phyloP scores from a whole-genome alignment of 2,329 filamentous ascomycete genomes.

The Aspergillus jensenii region DNA sequence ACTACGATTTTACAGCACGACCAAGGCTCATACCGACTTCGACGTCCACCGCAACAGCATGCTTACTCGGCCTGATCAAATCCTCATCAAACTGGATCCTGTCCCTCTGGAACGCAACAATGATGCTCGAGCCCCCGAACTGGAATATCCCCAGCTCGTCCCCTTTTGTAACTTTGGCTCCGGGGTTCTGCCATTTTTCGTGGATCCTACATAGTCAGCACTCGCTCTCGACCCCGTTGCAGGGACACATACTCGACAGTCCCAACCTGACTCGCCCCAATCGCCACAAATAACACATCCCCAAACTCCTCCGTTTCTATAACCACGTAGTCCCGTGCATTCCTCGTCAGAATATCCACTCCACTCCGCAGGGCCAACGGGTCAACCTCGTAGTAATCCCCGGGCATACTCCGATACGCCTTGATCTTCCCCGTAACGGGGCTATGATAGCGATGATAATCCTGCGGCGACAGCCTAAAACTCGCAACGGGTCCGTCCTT shows the following conservation, averaged over 20 bases:
- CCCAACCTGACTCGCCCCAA: constrained; percentile 43
- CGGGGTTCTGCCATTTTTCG: constrained; percentile 31
- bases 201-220: constrained; percentile 28
- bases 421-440: constrained; percentile 43
- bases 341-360: constrained; percentile 41
- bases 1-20: neutral
- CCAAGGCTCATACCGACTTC: constrained; percentile 43
- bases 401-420: constrained; percentile 40
- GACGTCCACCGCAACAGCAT: constrained; percentile 38
- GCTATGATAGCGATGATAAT: constrained; percentile 49
- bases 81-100: constrained; percentile 43
- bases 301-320: constrained; percentile 42
- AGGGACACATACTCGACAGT: constrained; percentile 37
- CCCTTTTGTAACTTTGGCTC: constrained; percentile 37
- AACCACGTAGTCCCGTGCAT: constrained; percentile 39
- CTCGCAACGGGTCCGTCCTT: constrained; percentile 40
- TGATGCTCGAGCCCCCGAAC: constrained; percentile 43
- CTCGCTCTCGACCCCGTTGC: neutral
- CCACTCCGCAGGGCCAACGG: constrained; percentile 32
- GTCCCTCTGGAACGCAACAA: constrained; percentile 41
- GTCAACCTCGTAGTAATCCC: constrained; percentile 48
- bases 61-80: constrained; percentile 30
- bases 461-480: constrained; percentile 45
- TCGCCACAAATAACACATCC: constrained; percentile 44
- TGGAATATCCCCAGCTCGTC: constrained; percentile 45